Percentiles rank a stretch among this genome's conserved stretches.
Conservation (phyloP, 768 basidiomycete species). For the Tubosaeta sp. region DNA sequence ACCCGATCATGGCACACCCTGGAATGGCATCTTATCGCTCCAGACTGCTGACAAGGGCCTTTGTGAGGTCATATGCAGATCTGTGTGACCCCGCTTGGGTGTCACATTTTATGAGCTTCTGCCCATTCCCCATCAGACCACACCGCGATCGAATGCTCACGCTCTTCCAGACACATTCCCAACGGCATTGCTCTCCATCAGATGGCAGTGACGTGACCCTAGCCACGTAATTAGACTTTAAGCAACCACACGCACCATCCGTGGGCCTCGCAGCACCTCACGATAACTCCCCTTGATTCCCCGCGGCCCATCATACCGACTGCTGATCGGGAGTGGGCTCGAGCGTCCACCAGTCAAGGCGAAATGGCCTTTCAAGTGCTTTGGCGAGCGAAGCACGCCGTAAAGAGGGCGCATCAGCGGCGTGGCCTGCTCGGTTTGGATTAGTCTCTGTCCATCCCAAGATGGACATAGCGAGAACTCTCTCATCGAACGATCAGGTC, state of each 20-base stretch:
- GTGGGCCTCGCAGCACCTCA: background rate
- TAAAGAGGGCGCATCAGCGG: conserved; percentile 32
- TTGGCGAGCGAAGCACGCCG: conserved; percentile 23
- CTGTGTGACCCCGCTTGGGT: conserved; percentile 20
- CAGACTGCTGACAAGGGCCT: conserved; percentile 7
- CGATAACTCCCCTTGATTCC: conserved; percentile 18
- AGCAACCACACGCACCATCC: conserved; percentile 30
- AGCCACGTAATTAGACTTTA: conserved; percentile 37
- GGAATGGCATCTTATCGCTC: conserved; percentile 24
- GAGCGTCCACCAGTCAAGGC: background rate
- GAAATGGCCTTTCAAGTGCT: conserved; percentile 10
- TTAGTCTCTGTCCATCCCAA: conserved; percentile 11
- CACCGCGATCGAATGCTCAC: background rate
- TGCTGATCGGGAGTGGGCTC: background rate
- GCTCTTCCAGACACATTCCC: no score
- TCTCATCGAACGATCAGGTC: conserved; percentile 11
- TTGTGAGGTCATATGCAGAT: conserved; percentile 31
- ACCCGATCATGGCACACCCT: conserved; percentile 20
- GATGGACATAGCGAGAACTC: conserved; percentile 16
- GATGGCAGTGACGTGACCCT: conserved; percentile 30
- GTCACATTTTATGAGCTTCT: conserved; percentile 1
- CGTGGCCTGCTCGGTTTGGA: conserved; percentile 22
- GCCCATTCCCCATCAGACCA: conserved; percentile 17
- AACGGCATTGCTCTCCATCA: conserved; percentile 13
- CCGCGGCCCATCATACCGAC: conserved; percentile 25